Conservation (phyloP, 352 stramenopile genomes). For the Globisporangium yorkense region DNA sequence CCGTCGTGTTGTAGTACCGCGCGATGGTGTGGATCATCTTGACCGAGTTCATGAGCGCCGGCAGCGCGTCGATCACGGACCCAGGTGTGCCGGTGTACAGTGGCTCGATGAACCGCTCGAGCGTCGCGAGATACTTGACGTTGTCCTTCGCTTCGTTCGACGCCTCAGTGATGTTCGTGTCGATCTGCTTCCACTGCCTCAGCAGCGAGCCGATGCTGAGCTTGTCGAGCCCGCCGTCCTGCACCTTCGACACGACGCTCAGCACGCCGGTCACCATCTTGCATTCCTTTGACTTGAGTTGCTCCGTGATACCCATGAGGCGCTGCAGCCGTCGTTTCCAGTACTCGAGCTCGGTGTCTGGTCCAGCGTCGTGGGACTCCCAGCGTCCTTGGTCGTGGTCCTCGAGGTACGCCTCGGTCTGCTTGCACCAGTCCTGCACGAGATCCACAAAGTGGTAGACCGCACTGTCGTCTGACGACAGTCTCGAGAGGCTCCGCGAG, state of each 20-base stretch:
- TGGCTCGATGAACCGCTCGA: constrained; percentile 85
- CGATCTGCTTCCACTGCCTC: constrained; percentile 84
- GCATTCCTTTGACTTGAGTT: constrained; percentile 87
- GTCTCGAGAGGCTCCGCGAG: constrained; percentile 55
- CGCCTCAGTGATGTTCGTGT: constrained; percentile 83
- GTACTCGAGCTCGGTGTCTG: constrained; percentile 82
- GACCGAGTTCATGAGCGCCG: constrained; percentile 85
- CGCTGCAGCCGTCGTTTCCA: constrained; percentile 80
- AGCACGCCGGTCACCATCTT: constrained; percentile 84
- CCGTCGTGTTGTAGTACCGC: constrained; percentile 87
- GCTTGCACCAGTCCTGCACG: constrained; percentile 85
- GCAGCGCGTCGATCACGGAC: constrained; percentile 66
- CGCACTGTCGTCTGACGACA: constrained; percentile 61
- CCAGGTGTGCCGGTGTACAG: constrained; percentile 57
- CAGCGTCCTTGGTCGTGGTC: constrained; percentile 75
- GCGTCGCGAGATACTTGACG: constrained; percentile 79
- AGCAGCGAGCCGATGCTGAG: constrained; percentile 57
- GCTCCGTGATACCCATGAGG: constrained; percentile 85
- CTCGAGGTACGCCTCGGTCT: constrained; percentile 83
- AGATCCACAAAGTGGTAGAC: constrained; percentile 85
- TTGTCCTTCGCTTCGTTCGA: constrained; percentile 86
- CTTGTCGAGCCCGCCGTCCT: constrained; percentile 58
- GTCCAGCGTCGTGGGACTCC: constrained; percentile 79
- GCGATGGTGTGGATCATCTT: constrained; percentile 91
- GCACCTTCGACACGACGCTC: constrained; percentile 75